Base-by-base conservation (phyloP, 2,329 filamentous ascomycete species). In the Exophiala xenobiotica region DNA sequence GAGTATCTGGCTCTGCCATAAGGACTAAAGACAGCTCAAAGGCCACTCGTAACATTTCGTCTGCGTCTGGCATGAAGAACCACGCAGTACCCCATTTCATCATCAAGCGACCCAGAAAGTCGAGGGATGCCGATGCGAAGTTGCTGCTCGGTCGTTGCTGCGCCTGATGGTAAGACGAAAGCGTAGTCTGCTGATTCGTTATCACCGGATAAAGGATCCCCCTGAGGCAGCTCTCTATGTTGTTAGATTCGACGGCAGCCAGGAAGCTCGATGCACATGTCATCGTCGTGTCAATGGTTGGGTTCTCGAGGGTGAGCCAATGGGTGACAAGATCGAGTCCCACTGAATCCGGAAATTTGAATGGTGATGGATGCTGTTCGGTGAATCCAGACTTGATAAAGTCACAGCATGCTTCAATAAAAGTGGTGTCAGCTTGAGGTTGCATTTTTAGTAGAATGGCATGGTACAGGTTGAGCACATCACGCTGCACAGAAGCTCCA, bases 301-400 rank as follows among this genome's bases (percentile, higher is more conserved):
- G 62, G 45, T 66, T 69, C 4, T 69, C 65, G 16, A 70, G 56
- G 14, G 70, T 68, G 43, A 73, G 64, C 40, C 66, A 66, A 65
- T 70, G 35, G 18, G 12, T 47, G 3, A 75, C 67, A 39, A 75
- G 72, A 18, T 68, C 64, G 18, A 70, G 68, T 3, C 67, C 72
- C 37, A 71, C 58, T n/a, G 63, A 58, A 2, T 71, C 67, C 16
- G 70, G 65, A 48, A 75, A 72, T 16, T 74, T 71, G 50, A 70
- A 75, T 8, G 69, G 69, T 0, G 72, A 71, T 1, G 66, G 68
- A 18, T 61, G 54, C 20, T 54, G 63, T 51, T 76, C 73, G 3
- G 73, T 74, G 51, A 70, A 75, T 3, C 73, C 73, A 8, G 72
- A 71, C 55, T 69, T 73, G 29, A 76, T 58, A 16, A 76, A 69